Evolutionary conservation across 139 green algal species (phyloP), one percentile per base, ranked within the genome.

Genomic region (Auxenochlorella pyrenoidosa): DNA sequence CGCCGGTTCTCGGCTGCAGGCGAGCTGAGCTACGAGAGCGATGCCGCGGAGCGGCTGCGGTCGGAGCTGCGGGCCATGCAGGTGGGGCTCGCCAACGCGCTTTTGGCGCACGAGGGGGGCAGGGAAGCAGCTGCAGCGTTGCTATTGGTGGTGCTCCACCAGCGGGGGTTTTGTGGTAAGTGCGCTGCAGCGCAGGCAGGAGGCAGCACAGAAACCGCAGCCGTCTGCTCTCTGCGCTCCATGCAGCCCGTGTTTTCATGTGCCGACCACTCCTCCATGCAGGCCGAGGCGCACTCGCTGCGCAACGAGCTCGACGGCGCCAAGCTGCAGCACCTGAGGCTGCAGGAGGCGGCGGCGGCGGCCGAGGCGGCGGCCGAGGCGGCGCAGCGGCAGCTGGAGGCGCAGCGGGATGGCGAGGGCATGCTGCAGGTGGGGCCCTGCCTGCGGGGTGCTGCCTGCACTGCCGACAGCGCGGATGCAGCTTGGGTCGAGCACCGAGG

Each of bases 11-110:
- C 26, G 16, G 34, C 18, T 15, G 34, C 88, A 75, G 88, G 72
- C 41, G 87, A 93, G 75, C 84, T 93, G 54, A 83, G 70, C 36
- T 92, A 92, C 68, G 90, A 93, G 65, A 90, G 83, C 59, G 90
- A 93, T 18, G 86, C 89, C 30, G 89, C 88, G 10, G 88, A 91
- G 75, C 26, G 83, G 22, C 71, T 89, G 47, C 81, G 88, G 19
- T 78, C 28, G 13, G 87, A 88, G 71, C 44, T 84, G 70, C 75
- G 70, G 51, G 54, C 68, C 38, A 40, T 91, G 78, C 59, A 83
- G 63, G 65, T 44, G 66, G 82, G 71, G n/a, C n/a, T n/a, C n/a
- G n/a, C n/a, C n/a, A n/a, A n/a, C n/a, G n/a, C n/a, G n/a, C n/a
- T n/a, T n/a, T n/a, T n/a, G n/a, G n/a, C n/a, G n/a, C n/a, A n/a